Percentiles rank a stretch among this genome's conserved stretches.
Conservation (phyloP, 768 basidiomycete genomes). For the Paxillus involutus region DNA sequence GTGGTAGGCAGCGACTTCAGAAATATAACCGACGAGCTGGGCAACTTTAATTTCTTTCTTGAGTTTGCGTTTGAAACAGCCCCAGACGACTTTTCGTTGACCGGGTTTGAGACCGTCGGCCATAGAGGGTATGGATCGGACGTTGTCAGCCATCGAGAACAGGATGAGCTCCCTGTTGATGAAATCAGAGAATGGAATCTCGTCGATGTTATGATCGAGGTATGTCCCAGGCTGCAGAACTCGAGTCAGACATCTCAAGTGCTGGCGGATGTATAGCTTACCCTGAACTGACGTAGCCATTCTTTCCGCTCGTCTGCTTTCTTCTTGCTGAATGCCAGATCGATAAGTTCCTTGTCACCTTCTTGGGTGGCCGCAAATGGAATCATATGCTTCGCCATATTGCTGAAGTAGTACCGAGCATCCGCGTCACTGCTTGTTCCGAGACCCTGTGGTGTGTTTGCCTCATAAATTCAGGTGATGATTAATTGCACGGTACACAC, state of each 20-base stretch:
- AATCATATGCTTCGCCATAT: constrained; percentile 93
- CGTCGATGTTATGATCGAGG: constrained; percentile 83
- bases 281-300: constrained; percentile 93
- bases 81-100: constrained; percentile 96
- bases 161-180: constrained; percentile 97
- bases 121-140: constrained; percentile 94
- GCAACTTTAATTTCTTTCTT: constrained; percentile 94
- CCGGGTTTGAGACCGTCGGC: constrained; percentile 96
- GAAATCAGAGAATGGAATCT: constrained; percentile 90
- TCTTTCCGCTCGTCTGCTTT: constrained; percentile 98
- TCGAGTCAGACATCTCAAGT: constrained; percentile 1
- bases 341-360: constrained; percentile 87
- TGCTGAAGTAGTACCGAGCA: constrained; percentile 88
- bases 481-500: constrained; percentile 12
- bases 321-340: constrained; percentile 99
- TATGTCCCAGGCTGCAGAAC: constrained; percentile 83
- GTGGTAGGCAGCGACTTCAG: constrained; percentile 93
- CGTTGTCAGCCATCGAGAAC: constrained; percentile 99
- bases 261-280: constrained; percentile 24
- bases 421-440: constrained; percentile 91
- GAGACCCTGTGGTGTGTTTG: constrained; percentile 66
- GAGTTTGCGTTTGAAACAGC: constrained; percentile 91
- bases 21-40: constrained; percentile 94
- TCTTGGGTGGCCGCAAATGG: constrained; percentile 81
- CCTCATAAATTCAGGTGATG: neutral